Percentiles rank a stretch among this genome's conserved stretches.
Conservation (phyloP, 2,329 filamentous ascomycete genomes). For the Diaporthe longicolla region DNA sequence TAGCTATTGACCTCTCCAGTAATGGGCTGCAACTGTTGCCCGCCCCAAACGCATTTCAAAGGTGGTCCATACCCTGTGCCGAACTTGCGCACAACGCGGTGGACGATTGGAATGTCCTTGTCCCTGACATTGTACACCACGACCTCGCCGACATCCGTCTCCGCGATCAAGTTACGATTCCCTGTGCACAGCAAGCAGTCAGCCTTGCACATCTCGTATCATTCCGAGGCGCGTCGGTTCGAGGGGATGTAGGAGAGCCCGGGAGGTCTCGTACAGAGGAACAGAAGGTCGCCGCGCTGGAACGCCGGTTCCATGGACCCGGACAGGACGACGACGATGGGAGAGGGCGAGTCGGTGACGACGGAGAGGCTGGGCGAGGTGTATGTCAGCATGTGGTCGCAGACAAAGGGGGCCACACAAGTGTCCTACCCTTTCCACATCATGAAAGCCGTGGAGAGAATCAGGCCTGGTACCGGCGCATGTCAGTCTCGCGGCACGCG, state of each 20-base stretch:
- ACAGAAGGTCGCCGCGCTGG: conserved; percentile 81
- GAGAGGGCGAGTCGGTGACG: conserved; percentile 79
- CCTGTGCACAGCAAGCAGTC: conserved; percentile 11
- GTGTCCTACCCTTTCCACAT: conserved; percentile 56
- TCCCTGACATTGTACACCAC: conserved; percentile 84
- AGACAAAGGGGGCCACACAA: background rate
- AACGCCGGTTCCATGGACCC: conserved; percentile 90
- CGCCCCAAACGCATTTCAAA: background rate
- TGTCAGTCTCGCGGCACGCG: conserved; percentile 12
- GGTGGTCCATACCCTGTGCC: conserved; percentile 64
- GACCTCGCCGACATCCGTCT: conserved; percentile 70
- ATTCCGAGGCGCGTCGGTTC: background rate
- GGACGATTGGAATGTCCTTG: conserved; percentile 98
- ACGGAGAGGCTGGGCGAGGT: conserved; percentile 75
- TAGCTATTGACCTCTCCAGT: conserved; percentile 4
- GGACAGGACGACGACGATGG: conserved; percentile 87
- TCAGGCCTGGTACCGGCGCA: conserved; percentile 64
- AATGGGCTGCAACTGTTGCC: too few species aligned
- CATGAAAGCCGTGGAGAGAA: conserved; percentile 94
- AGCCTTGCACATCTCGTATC: background rate
- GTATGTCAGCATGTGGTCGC: conserved; percentile 43
- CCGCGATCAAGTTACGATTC: conserved; percentile 75
- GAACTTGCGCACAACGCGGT: conserved; percentile 86
- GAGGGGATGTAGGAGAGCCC: too few species aligned
- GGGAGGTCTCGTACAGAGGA: conserved; percentile 67